Base-by-base conservation (phyloP, 2,329 filamentous ascomycete species). In the Trichoderma gracile region DNA sequence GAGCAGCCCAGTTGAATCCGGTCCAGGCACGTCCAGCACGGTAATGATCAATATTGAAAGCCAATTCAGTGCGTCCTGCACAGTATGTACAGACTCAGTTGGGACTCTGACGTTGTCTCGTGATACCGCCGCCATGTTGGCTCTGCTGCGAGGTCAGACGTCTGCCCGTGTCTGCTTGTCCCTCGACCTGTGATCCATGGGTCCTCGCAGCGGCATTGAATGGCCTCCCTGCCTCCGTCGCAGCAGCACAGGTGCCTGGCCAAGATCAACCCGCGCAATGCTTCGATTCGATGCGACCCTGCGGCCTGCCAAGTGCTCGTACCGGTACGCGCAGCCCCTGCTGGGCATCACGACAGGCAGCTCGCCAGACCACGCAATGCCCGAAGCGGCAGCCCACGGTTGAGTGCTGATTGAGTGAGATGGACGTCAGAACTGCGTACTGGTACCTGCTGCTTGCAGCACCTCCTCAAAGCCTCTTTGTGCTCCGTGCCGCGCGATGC, bases 61-160 rank as follows among this genome's bases (percentile, higher is more conserved):
- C 8, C 30, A 17, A 27, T 27, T 27, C 46, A 25, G 47, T 5
- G 25, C 45, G 43, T 10, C 8, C 9, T 6, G 8, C 15, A 15
- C 21, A 23, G 45, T 12, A 25, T 33, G 30, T 33, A 17, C n/a
- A n/a, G n/a, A n/a, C n/a, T n/a, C n/a, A n/a, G n/a, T n/a, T n/a
- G n/a, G n/a, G n/a, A n/a, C n/a, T n/a, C n/a, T n/a, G n/a, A n/a
- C n/a, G 45, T 7, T 60, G 57, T 52, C 46, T 60, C 46, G 57
- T 60, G 57, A 60, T 52, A 42, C 57, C 15, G 30, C 52, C 57
- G 30, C 57, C 46, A 46, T 60, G 45, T 38, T 33, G 27, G 55
- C 55, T 14, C 27, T 14, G 46, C 19, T 58, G 55, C 55, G 43
- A 43, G 27, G 55, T 21, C 55, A 12, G 42, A 23, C 27, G 27